Percentiles rank a stretch among this genome's conserved stretches.
These are phyloP conservation scores for Cercospora sesami DNA, from an alignment of 2,329 filamentous ascomycete genomes.

Conservation along the genomic window DNA sequence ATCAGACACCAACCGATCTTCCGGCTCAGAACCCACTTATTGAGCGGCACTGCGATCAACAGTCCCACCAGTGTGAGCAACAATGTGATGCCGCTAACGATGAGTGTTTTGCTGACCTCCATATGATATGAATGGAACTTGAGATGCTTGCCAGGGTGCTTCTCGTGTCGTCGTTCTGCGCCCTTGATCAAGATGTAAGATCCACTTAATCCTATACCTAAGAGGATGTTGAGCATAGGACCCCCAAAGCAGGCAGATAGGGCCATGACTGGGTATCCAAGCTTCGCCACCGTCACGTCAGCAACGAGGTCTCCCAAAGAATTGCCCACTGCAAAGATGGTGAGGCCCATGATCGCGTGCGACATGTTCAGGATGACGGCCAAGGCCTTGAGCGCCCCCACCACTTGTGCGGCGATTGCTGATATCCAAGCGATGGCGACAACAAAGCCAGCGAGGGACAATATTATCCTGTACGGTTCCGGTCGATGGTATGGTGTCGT, in stretches of 20 bases:
- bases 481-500: constrained; percentile 69
- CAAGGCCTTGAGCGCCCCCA: constrained; percentile 88
- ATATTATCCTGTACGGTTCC: constrained; percentile 66
- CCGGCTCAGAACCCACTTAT: constrained; percentile 80
- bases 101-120: constrained; percentile 77
- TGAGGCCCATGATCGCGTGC: constrained; percentile 90
- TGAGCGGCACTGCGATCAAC: constrained; percentile 77
- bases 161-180: constrained; percentile 64
- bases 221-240: constrained; percentile 93
- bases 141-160: constrained; percentile 65
- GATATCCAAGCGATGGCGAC: constrained; percentile 96
- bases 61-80: constrained; percentile 76
- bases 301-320: constrained; percentile 91
- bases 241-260: constrained; percentile 94
- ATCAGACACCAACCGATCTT: constrained; percentile 81
- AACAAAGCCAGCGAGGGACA: constrained; percentile 86
- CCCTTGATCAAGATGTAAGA: constrained; percentile 79
- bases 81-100: constrained; percentile 82
- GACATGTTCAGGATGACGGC: constrained; percentile 91
- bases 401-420: constrained; percentile 91
- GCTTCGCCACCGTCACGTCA: constrained; percentile 86
- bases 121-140: constrained; percentile 78
- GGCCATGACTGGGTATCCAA: constrained; percentile 97
- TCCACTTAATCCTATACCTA: constrained; percentile 90
- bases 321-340: constrained; percentile 95